Evolutionary conservation across 345 rosid genomes (phyloP), one percentile per base, ranked within the genome.

Genomic region (Gossypium mustelinum): DNA sequence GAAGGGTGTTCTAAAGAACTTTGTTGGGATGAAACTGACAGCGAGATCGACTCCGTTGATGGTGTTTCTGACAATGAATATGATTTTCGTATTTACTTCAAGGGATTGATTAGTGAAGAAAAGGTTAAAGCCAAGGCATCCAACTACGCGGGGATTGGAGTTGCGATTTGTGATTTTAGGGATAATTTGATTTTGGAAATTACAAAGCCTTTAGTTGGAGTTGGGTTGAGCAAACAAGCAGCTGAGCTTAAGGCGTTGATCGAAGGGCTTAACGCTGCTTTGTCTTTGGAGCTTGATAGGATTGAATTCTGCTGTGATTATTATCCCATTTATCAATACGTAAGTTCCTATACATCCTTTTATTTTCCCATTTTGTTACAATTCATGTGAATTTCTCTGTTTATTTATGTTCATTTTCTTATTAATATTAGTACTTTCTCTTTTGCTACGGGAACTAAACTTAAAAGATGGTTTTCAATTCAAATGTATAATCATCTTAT

Each of bases 241-340:
- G 85, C 82, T 1, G 89, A 80, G 77, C n/a, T 77, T 11, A 65
- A 79, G 68, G 90, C 93, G 52, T 76, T 89, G 75, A 70, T 87
- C 62, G 88, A 85, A 79, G 93, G 89, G 73, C 81, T 89, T 9
- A 74, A 62, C 44, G 89, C 85, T 20, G 90, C 87, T 18, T 65
- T 81, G 13, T 14, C 67, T 57, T 72, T 87, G 87, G 84, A 80
- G 63, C 80, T 89, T 73, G 78, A 83, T 51, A 76, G 76, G 39
- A 67, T 85, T 22, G 66, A 66, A 18, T 7, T 80, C 45, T 76
- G 47, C 34, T 78, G 80, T 41, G 81, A 85, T 70, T 73, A 74
- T 47, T 68, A 10, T 61, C 76, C 79, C 16, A 45, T 85, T 56
- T 76, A 75, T 70, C 82, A 87, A 71, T 85, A 67, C 59, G 90